Evolutionary conservation across 163 green algal genomes (phyloP).

Genomic region (Prototheca wickerhamii): DNA sequence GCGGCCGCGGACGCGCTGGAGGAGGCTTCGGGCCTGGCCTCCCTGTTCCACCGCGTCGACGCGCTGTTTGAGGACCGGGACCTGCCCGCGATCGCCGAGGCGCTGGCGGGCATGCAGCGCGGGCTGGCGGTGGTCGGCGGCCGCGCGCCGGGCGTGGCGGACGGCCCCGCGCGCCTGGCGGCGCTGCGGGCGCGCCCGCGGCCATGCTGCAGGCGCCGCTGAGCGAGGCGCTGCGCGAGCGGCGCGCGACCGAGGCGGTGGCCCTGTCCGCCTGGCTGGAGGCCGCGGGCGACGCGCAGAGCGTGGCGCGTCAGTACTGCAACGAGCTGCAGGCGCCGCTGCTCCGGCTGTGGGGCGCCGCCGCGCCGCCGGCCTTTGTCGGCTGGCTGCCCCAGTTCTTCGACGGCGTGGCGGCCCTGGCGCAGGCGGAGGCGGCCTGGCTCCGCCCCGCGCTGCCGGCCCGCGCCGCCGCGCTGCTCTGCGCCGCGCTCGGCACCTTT

Average conservation of each 20-base stretch:
- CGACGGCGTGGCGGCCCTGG: constrained; percentile 25
- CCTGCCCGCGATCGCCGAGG: constrained; percentile 63
- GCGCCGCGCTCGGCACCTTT: constrained; percentile 28
- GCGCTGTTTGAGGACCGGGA: constrained; percentile 71
- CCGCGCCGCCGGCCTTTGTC: constrained; percentile 24
- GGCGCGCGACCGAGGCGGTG: constrained; percentile 13
- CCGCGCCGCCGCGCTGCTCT: constrained; percentile 22
- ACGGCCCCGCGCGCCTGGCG: neutral
- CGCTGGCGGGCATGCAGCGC: constrained; percentile 67
- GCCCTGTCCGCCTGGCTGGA: constrained; percentile 50
- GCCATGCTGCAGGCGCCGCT: neutral
- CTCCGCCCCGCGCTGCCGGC: constrained; percentile 37
- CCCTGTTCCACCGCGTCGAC: constrained; percentile 56
- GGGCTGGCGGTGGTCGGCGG: constrained; percentile 60
- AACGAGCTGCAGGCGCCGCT: constrained; percentile 34
- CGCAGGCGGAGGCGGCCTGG: constrained; percentile 30
- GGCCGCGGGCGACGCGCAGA: constrained; percentile 34
- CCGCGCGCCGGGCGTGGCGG: constrained; percentile 70
- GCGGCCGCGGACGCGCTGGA: constrained; percentile 24
- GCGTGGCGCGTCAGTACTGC: constrained; percentile 56
- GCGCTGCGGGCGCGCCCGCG: neutral
- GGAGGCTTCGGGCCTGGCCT: constrained; percentile 64
- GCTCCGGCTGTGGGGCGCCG: constrained; percentile 28
- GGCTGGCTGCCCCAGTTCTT: constrained; percentile 54
- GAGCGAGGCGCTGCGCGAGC: neutral